Conservation (phyloP, 2,329 filamentous ascomycete genomes). For the Stagonosporopsis rhizophila region DNA sequence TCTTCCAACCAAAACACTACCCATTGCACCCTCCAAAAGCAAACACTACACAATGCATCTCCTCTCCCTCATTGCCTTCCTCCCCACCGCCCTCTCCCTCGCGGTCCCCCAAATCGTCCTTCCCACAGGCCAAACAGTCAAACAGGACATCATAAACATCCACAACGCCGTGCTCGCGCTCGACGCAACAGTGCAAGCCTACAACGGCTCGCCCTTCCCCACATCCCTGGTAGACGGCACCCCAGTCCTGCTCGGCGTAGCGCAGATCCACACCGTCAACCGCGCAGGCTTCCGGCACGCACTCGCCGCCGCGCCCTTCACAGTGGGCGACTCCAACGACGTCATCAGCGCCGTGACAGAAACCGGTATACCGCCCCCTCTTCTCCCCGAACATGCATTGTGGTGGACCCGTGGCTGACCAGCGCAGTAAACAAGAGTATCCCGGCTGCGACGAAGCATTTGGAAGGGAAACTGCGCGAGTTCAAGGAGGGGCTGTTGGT, state of each 20-base stretch:
- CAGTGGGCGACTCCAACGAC: conserved; percentile 10
- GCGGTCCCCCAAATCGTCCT: conserved; percentile 9
- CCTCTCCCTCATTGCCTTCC: not conserved
- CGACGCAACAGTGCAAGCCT: conserved; percentile 16
- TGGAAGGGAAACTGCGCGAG: conserved; percentile 19
- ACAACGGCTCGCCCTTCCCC: conserved; percentile 10
- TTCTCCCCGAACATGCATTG: no score
- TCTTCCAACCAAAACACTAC: not conserved
- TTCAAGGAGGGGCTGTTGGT: conserved; percentile 22
- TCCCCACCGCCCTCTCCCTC: conserved; percentile 7
- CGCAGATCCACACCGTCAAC: conserved; percentile 28
- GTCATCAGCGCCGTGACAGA: conserved; percentile 19
- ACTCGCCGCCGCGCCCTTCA: conserved; percentile 17
- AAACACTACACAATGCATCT: not conserved
- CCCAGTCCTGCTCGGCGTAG: conserved; percentile 24
- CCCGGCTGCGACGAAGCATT: conserved; percentile 15
- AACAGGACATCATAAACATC: conserved; percentile 28
- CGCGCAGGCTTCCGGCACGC: conserved; percentile 25
- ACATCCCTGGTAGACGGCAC: conserved; percentile 24
- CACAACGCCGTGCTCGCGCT: conserved; percentile 23
- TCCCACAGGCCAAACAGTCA: conserved; percentile 19
- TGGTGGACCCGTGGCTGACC: not conserved
- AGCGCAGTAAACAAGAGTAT: conserved; percentile 22
- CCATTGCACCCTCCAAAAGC: not conserved
- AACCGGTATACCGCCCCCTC: conserved; percentile 14